Base-by-base conservation (phyloP, 1,284 basidiomycete genomes). In the Ustilago vetiveriae region DNA sequence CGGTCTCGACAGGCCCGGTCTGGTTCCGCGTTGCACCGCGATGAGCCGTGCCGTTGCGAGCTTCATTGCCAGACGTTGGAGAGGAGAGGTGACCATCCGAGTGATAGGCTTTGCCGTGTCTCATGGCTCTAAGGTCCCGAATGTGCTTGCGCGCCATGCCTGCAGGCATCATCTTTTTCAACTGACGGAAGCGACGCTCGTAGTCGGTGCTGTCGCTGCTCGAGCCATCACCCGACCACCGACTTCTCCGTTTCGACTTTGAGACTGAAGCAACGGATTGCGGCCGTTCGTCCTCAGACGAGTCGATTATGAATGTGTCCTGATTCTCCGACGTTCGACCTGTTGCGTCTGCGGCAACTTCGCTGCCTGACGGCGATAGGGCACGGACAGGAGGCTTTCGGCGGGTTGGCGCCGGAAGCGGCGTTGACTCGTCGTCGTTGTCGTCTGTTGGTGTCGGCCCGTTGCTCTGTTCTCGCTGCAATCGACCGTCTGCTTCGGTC, bases 161-260 rank as follows among this genome's bases (percentile, higher is more conserved):
- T 3, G 70, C 67, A 0, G 80, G 80, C 78, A 81, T 81, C 75
- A 80, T 79, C 37, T 71, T 71, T 27, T 74, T 76, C 11, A 80
- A 64, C 23, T 72, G 58, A 10, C 73, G 71, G 58, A 80, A 78
- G n/a, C 74, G 72, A 9, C 71, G 65, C 19, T 75, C 75, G 47
- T 79, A 79, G 40, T 79, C 78, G 24, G 75, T 71, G 49, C 74
- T 75, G 42, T 75, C 75, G 46, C 56, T 59, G 50, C 49, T 55
- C 3, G 62, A 55, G 6, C 55, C 57, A 19, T 64, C 49, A 33
- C 60, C 66, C 14, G 66, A 69, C 66, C 66, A 69, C 29, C 66
- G 49, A 37, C 66, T 69, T 27, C 66, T 46, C n/a, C 66, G 52
- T 46, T 47, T 55, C 8, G 40, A n/a, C 19, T 42, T 53, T 7